A percentile compares a stretch with the other conserved stretches of the same genome.
These are phyloP conservation scores for Dentipellis sp. DNA, from an alignment of 768 basidiomycete genomes.

Conservation along the genomic window DNA sequence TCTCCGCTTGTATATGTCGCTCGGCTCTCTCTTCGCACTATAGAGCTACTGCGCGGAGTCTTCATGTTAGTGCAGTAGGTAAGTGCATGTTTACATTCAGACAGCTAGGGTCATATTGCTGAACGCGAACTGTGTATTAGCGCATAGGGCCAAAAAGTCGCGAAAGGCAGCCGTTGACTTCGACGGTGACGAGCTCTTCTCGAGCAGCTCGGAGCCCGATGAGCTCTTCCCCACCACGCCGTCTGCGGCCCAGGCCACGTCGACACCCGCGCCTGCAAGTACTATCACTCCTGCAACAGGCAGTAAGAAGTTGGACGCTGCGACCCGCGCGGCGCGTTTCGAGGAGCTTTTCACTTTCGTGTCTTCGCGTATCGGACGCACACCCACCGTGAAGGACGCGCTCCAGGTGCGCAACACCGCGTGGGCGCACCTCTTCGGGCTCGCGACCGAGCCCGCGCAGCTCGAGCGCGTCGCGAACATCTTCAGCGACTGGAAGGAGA, in stretches of 20 bases:
- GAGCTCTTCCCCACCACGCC: neutral
- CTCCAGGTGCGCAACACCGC: slow-evolving; percentile 8
- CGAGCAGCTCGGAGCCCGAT: neutral
- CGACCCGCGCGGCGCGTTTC: slow-evolving; percentile 3
- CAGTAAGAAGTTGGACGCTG: neutral
- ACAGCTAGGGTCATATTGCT: too few species aligned
- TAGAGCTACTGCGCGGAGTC: too few species aligned
- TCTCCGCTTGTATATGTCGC: too few species aligned
- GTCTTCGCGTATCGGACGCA: slow-evolving; percentile 3
- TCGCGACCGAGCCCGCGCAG: slow-evolving; percentile 8
- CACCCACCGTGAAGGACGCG: neutral
- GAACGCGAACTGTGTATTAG: too few species aligned
- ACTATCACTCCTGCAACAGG: neutral
- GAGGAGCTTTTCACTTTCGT: slow-evolving; percentile 2
- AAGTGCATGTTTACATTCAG: too few species aligned
- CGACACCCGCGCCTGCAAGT: neutral
- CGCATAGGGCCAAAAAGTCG: too few species aligned
- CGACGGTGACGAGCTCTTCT: neutral
- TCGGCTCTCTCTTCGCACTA: too few species aligned
- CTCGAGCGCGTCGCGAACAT: slow-evolving; percentile 3
- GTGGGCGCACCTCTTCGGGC: slow-evolving; percentile 13
- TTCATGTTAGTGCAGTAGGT: too few species aligned
- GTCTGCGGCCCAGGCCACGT: neutral
- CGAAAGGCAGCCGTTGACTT: too few species aligned
- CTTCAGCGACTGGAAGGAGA: slow-evolving; percentile 9